Evolutionary conservation across 148 eudicot species (phyloP).

Genomic region (Amaranthus palmeri): DNA sequence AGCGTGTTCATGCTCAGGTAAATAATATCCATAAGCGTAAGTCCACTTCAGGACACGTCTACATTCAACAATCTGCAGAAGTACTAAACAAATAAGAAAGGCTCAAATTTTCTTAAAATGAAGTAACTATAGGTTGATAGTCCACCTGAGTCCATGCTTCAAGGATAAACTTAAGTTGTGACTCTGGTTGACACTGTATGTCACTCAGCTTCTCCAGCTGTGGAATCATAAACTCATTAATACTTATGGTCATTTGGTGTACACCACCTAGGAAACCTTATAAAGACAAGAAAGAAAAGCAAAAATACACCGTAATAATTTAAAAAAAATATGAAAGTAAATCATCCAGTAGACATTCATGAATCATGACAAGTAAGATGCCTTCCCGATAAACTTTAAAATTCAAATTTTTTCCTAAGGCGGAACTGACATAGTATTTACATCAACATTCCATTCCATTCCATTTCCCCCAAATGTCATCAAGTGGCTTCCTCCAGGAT

Average conservation of each 20-base stretch:
- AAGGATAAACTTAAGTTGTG: conserved; percentile 74
- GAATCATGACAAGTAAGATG: background rate
- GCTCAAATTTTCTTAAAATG: background rate
- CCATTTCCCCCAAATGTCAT: no score
- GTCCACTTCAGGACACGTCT: conserved; percentile 93
- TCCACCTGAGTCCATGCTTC: conserved; percentile 89
- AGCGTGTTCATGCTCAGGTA: conserved; percentile 67
- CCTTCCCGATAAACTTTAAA: background rate
- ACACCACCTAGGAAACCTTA: background rate
- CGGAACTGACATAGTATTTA: no score
- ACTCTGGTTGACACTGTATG: conserved; percentile 70
- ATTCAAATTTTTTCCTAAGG: no score
- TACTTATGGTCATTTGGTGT: background rate
- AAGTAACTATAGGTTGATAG: background rate
- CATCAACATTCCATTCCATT: no score
- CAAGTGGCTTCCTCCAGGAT: no score
- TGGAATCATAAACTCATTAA: conserved; percentile 18
- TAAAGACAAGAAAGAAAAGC: background rate
- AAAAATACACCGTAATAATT: background rate
- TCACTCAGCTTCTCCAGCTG: conserved; percentile 88
- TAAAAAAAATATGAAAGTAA: background rate
- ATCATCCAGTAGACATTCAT: background rate
- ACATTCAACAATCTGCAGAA: conserved; percentile 87
- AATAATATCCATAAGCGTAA: conserved; percentile 86
- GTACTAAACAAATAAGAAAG: conserved; percentile 4